These are phyloP conservation scores for Daldinia vernicosa DNA, from an alignment of 495 filamentous ascomycete genomes.

Conservation along the genomic window DNA sequence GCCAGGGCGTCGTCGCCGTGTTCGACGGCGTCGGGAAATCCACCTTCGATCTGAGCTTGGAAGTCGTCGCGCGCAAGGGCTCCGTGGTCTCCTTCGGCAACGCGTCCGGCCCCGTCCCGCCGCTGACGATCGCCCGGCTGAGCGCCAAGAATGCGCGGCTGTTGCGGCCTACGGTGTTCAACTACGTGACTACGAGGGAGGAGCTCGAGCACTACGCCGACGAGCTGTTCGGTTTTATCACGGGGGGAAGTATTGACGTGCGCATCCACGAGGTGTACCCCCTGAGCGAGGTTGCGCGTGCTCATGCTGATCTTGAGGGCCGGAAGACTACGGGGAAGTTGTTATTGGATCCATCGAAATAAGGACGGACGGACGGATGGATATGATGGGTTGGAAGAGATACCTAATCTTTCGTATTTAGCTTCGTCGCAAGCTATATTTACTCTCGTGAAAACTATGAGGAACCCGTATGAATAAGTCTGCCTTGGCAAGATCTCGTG, in stretches of 20 bases:
- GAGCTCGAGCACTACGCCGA: constrained; percentile 76
- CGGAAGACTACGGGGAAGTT: constrained; percentile 87
- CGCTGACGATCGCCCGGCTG: constrained; percentile 73
- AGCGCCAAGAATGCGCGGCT: constrained; percentile 82
- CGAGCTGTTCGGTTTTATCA: constrained; percentile 78
- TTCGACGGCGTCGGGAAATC: constrained; percentile 90
- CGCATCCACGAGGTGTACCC: constrained; percentile 84
- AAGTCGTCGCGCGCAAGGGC: constrained; percentile 82
- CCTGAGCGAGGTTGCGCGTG: constrained; percentile 76
- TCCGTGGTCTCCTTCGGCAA: constrained; percentile 89
- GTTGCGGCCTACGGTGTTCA: constrained; percentile 75
- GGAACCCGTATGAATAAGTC: neutral
- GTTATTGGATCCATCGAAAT: constrained; percentile 56
- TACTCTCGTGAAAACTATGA: neutral
- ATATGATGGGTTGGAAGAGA: neutral
- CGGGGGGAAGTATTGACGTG: constrained; percentile 72
- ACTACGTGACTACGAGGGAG: constrained; percentile 78
- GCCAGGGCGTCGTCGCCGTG: constrained; percentile 77
- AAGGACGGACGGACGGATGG: constrained; percentile 2
- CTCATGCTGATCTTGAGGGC: constrained; percentile 84
- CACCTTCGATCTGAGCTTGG: constrained; percentile 86
- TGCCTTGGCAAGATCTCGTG: neutral
- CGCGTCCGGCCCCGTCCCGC: constrained; percentile 79
- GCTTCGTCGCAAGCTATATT: neutral
- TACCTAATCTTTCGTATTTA: neutral